phyloP scores from a whole-genome alignment of 805 yeast species.

The Saturnispora saitoi region DNA sequence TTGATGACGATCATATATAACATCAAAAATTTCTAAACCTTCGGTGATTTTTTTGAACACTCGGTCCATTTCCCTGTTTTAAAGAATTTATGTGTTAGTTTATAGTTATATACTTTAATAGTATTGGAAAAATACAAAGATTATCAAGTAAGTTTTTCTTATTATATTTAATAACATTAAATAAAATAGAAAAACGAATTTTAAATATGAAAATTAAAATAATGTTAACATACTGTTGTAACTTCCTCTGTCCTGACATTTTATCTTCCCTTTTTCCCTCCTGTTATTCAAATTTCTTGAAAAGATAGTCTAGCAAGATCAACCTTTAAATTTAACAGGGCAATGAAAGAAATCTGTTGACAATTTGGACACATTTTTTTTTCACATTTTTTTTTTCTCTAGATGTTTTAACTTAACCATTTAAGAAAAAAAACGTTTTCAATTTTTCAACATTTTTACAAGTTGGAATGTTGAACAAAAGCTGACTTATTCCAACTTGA shows the following conservation, averaged over 20 bases:
- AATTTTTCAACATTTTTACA: background rate
- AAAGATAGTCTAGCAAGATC: background rate
- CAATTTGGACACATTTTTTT: conserved; percentile 1
- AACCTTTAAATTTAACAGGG: background rate
- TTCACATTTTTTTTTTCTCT: background rate
- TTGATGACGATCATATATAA: conserved; percentile 45
- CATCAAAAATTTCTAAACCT: conserved; percentile 48
- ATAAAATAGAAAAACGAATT: background rate
- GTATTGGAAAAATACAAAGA: no score
- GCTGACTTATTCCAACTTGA: background rate
- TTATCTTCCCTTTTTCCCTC: background rate
- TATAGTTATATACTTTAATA: background rate
- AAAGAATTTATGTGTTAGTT: background rate
- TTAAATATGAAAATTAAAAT: background rate
- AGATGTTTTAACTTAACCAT: background rate
- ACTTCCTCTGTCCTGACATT: conserved; percentile 32
- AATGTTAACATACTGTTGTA: conserved; percentile 29
- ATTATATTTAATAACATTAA: background rate
- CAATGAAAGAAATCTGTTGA: conserved; percentile 1
- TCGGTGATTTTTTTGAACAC: conserved; percentile 53
- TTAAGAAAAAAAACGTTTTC: background rate
- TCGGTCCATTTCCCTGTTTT: conserved; percentile 46
- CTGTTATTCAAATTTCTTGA: background rate
- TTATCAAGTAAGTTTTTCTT: background rate
- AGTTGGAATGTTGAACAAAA: background rate